These are phyloP conservation scores for Microdochium nivale DNA, from an alignment of 2,329 filamentous ascomycete genomes.

Conservation along the genomic window DNA sequence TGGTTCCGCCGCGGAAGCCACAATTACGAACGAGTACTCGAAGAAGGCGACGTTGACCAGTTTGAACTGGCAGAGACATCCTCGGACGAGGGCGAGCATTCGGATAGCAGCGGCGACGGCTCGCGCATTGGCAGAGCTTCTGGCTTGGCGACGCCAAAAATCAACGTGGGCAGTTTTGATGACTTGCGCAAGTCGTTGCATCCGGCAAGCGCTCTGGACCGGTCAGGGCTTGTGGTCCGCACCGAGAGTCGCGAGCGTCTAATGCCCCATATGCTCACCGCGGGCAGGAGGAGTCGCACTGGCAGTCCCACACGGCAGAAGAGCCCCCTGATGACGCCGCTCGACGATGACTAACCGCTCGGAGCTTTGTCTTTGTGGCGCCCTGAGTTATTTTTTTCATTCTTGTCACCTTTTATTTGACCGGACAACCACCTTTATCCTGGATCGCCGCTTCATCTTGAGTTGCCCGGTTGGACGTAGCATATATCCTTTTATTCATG, in stretches of 20 bases:
- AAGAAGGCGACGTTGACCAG: slow-evolving; percentile 65
- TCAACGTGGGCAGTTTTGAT: slow-evolving; percentile 45
- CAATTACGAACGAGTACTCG: slow-evolving; percentile 76
- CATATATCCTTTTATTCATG: neutral
- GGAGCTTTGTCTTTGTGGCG: neutral
- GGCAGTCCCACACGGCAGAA: slow-evolving; percentile 51
- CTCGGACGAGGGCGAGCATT: slow-evolving; percentile 55
- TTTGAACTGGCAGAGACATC: slow-evolving; percentile 70
- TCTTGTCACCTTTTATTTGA: neutral
- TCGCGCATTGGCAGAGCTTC: slow-evolving; percentile 51
- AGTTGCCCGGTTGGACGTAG: neutral
- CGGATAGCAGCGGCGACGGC: slow-evolving; percentile 47
- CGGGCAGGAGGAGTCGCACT: slow-evolving; percentile 47
- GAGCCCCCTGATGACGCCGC: slow-evolving; percentile 44
- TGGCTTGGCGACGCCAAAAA: slow-evolving; percentile 59
- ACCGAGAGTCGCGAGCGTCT: slow-evolving; percentile 83
- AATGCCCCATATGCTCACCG: slow-evolving; percentile 45
- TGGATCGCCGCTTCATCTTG: neutral
- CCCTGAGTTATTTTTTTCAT: neutral
- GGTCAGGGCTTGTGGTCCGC: slow-evolving; percentile 67
- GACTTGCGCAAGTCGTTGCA: slow-evolving; percentile 23
- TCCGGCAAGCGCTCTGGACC: slow-evolving; percentile 40
- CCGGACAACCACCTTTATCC: neutral
- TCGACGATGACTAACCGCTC: slow-evolving; percentile 29
- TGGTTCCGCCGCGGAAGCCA: slow-evolving; percentile 51